These are phyloP conservation scores for Caulochytrium protostelioides DNA, from an alignment of 371 early-diverging fungal genomes.

Conservation along the genomic window DNA sequence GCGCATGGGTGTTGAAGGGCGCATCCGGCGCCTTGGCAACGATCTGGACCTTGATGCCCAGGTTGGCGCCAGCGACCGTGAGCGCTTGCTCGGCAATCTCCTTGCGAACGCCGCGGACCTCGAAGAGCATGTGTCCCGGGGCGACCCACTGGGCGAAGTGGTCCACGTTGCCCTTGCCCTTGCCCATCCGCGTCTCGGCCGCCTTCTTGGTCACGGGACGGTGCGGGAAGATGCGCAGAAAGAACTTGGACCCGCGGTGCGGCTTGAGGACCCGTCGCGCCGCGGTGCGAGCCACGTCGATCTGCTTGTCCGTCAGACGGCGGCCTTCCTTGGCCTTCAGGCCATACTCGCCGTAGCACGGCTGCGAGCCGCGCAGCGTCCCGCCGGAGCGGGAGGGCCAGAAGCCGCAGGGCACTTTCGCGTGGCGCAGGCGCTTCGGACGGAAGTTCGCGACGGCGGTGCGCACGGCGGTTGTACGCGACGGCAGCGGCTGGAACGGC, in stretches of 20 bases:
- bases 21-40: no score
- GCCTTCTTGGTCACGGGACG: constrained; percentile 80
- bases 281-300: constrained; percentile 52
- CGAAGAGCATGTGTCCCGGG: constrained; percentile 65
- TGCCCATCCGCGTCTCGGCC: constrained; percentile 87
- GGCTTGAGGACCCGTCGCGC: constrained; percentile 58
- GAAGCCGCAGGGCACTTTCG: constrained; percentile 18
- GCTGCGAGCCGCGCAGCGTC: constrained; percentile 61
- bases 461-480: constrained; percentile 5
- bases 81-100: constrained; percentile 19
- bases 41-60: no score
- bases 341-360: constrained; percentile 76
- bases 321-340: constrained; percentile 62
- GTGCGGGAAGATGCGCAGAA: constrained; percentile 76
- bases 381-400: constrained; percentile 59
- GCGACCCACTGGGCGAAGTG: constrained; percentile 80
- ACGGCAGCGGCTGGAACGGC: no score
- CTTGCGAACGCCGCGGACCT: constrained; percentile 40
- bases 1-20: no score
- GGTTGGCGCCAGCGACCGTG: neutral
- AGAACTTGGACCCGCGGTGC: constrained; percentile 66
- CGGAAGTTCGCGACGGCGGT: constrained; percentile 14
- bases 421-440: constrained; percentile 43
- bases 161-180: constrained; percentile 87
- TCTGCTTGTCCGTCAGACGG: constrained; percentile 57